Conservation (phyloP, 1,284 basidiomycete genomes). For the Apiotrichum veenhuisii region DNA sequence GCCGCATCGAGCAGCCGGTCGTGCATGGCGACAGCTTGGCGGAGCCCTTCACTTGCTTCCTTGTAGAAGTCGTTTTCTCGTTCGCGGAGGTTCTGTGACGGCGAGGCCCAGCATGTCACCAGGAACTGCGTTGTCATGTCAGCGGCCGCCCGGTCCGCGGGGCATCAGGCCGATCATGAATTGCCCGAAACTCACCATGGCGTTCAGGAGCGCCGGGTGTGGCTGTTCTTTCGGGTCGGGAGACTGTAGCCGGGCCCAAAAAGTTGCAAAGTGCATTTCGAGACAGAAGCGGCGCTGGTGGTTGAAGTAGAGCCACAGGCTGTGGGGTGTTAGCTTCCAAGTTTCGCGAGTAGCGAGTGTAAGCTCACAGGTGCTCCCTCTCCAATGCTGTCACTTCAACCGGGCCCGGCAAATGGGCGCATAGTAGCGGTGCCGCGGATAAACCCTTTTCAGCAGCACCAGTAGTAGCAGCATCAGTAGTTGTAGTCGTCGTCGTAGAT, state of each 20-base stretch:
- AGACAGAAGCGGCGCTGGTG: constrained; percentile 20
- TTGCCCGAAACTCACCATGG: constrained; percentile 19
- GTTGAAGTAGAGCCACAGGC: constrained; percentile 23
- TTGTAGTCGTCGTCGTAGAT: too few species aligned
- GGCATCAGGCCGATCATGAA: background rate
- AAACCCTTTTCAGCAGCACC: too few species aligned
- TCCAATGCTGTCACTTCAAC: background rate
- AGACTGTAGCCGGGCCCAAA: constrained; percentile 13
- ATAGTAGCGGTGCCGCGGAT: too few species aligned
- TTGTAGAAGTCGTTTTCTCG: constrained; percentile 10
- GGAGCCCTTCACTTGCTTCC: constrained; percentile 3
- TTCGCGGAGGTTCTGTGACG: constrained; percentile 6
- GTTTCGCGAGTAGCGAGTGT: background rate
- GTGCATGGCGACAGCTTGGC: constrained; percentile 4
- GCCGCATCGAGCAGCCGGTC: constrained; percentile 13
- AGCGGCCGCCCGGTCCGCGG: background rate
- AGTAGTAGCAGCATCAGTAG: too few species aligned
- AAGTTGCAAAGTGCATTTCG: constrained; percentile 23
- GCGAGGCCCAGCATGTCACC: constrained; percentile 13
- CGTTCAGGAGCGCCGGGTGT: constrained; percentile 23
- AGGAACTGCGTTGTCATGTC: constrained; percentile 11
- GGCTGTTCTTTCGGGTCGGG: constrained; percentile 15
- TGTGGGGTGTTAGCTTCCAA: background rate
- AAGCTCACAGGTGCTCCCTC: constrained; percentile 17
- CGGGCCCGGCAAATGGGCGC: background rate